Base-by-base conservation (phyloP, 2,329 filamentous ascomycete species). In the Colletotrichum cereale region DNA sequence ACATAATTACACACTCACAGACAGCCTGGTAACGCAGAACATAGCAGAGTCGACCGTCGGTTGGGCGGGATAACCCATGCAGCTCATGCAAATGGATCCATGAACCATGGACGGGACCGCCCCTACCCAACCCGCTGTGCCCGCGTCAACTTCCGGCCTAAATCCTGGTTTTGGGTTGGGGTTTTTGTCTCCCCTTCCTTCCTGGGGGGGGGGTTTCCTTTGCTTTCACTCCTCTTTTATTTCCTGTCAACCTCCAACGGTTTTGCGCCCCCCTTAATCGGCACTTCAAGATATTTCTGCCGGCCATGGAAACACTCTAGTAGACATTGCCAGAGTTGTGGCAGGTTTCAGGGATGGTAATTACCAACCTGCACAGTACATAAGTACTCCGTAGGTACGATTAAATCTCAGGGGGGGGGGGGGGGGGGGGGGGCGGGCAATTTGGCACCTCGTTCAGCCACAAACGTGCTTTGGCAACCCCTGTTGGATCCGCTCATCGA, bases 101-200 rank as follows among this genome's bases (percentile, higher is more conserved):
- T 47, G 42, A 47, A 38, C 38, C 57, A 29, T 60, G 42, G 48
- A 40, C 36, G 6, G 29, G 36, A 40, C 26, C 18, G 11, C 34
- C 38, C 18, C 24, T 34, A 34, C 18, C 26, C 47, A 24, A 31
- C 21, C 42, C 10, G n/a, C n/a, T n/a, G n/a, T n/a, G n/a, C 36
- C 16, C 34, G 42, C 24, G 44, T 61, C 48, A 55, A 47, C 34
- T 44, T 53, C 57, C 38, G 36, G 56, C 29, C 21, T 26, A 67
- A 62, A 62, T 61, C 66, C 66, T 64, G 60, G 52, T 58, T 63
- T 63, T n/a, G n/a, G n/a, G n/a, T n/a, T n/a, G n/a, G n/a, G n/a
- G 7, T 24, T 50, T 26, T 18, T 26, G n/a, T n/a, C n/a, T n/a
- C n/a, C n/a, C n/a, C n/a, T n/a, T n/a, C n/a, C n/a, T n/a, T n/a